Percentiles rank a stretch among this genome's conserved stretches.
Evolutionary conservation across 2,329 filamentous ascomycete species (phyloP).

Genomic region (Acephala macrosclerotiorum): DNA sequence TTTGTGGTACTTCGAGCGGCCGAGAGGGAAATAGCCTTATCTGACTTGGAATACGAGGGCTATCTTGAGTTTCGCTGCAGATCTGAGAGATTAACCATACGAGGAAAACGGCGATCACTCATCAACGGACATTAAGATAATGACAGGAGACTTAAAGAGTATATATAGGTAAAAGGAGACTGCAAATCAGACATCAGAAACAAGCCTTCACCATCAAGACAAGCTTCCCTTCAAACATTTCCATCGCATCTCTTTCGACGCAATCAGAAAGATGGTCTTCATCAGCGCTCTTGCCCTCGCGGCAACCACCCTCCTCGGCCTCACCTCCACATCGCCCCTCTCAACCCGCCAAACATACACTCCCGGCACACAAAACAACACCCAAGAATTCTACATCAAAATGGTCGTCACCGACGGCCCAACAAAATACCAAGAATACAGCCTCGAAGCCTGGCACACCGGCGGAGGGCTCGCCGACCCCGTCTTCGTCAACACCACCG

Average conservation of each 20-base stretch:
- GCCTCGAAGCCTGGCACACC: conserved; percentile 34
- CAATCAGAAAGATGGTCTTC: conserved; percentile 29
- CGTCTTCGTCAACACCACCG: conserved; percentile 26
- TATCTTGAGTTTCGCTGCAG: neutral
- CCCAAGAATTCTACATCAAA: conserved; percentile 38
- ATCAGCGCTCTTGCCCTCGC: conserved; percentile 27
- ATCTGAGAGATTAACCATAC: conserved; percentile 1
- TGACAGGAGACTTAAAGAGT: neutral
- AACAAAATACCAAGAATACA: conserved; percentile 27
- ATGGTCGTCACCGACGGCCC: conserved; percentile 23
- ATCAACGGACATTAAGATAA: neutral
- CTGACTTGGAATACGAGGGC: conserved; percentile 6
- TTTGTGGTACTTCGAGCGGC: neutral
- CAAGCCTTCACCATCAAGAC: neutral
- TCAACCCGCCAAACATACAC: conserved; percentile 24
- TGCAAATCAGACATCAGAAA: neutral
- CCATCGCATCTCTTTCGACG: neutral
- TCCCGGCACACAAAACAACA: conserved; percentile 36
- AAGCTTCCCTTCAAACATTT: neutral
- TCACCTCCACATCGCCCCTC: conserved; percentile 26
- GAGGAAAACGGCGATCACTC: neutral
- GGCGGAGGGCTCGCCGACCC: conserved; percentile 37
- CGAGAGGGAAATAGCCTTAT: conserved; percentile 1
- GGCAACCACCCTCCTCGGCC: conserved; percentile 22
- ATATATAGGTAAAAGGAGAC: neutral